A percentile compares a stretch with the other conserved stretches of the same genome.
phyloP scores from a whole-genome alignment of 257 asterid species.

The Handroanthus guayacan region DNA sequence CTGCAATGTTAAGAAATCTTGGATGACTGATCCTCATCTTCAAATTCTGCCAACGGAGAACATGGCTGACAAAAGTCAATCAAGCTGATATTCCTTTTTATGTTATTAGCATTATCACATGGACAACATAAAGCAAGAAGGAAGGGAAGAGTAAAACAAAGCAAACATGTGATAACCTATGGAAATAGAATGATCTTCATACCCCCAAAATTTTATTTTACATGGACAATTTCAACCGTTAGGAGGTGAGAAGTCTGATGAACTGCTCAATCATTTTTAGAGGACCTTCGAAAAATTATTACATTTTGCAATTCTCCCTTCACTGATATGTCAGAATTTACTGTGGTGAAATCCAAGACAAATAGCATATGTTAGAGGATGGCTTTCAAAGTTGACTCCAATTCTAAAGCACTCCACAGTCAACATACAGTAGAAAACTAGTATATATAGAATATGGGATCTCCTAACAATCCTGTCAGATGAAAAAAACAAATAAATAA shows the following conservation, averaged over 20 bases:
- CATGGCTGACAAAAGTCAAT: constrained; percentile 34
- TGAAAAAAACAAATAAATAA: not conserved
- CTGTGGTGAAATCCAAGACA: not conserved
- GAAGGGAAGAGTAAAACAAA: not conserved
- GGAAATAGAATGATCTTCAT: not conserved
- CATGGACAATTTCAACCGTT: not conserved
- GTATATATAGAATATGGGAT: not conserved
- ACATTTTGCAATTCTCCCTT: not conserved
- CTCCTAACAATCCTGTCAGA: not conserved
- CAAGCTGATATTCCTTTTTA: constrained; percentile 31
- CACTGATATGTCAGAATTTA: constrained; percentile 8
- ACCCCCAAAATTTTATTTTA: not conserved
- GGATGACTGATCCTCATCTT: constrained; percentile 90
- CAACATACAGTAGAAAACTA: not conserved
- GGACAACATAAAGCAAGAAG: constrained; percentile 27
- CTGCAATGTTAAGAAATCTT: constrained; percentile 76
- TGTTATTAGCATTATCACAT: constrained; percentile 17
- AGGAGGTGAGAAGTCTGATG: not conserved
- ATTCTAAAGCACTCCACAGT: constrained; percentile 5
- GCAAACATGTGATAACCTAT: not conserved
- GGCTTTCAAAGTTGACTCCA: not conserved
- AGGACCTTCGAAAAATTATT: constrained; percentile 4
- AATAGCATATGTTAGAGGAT: not conserved
- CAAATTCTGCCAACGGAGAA: constrained; percentile 70
- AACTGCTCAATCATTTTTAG: not conserved